Conservation (phyloP, 176 grass and related monocot genomes). For the Poa pratensis region DNA sequence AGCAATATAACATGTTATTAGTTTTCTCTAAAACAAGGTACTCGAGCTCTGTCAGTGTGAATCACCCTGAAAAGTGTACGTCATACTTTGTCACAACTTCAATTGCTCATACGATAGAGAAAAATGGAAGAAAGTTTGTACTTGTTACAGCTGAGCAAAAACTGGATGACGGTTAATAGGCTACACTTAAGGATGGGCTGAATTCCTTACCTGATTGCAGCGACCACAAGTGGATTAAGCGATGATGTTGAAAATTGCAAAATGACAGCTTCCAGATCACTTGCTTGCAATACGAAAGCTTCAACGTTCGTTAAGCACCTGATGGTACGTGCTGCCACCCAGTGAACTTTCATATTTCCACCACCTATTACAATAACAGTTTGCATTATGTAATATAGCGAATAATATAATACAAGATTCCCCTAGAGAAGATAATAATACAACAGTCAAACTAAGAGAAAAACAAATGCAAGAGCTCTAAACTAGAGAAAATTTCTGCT, state of each 20-base stretch:
- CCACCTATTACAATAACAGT: not conserved
- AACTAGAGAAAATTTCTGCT: not conserved
- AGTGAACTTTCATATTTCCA: not conserved
- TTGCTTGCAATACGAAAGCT: conserved; percentile 73
- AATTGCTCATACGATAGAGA: too few species aligned
- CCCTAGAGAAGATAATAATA: too few species aligned
- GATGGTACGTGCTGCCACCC: conserved; percentile 66
- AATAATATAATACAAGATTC: not conserved
- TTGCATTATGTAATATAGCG: not conserved
- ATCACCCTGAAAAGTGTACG: too few species aligned
- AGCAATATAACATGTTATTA: too few species aligned
- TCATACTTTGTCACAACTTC: too few species aligned
- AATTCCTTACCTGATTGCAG: conserved; percentile 41
- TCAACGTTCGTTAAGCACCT: conserved; percentile 85
- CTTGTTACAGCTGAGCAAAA: too few species aligned
- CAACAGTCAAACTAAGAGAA: not conserved
- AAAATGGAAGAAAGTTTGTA: too few species aligned
- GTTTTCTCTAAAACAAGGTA: too few species aligned
- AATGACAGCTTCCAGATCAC: conserved; percentile 77
- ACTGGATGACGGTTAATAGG: too few species aligned
- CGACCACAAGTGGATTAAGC: conserved; percentile 72
- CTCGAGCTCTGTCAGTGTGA: too few species aligned
- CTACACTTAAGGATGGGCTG: too few species aligned
- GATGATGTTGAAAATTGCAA: conserved; percentile 67
- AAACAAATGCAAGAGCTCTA: not conserved